These are phyloP conservation scores for Triticum timopheevii DNA, from an alignment of 176 grass and related monocot species.

Conservation along the genomic window DNA sequence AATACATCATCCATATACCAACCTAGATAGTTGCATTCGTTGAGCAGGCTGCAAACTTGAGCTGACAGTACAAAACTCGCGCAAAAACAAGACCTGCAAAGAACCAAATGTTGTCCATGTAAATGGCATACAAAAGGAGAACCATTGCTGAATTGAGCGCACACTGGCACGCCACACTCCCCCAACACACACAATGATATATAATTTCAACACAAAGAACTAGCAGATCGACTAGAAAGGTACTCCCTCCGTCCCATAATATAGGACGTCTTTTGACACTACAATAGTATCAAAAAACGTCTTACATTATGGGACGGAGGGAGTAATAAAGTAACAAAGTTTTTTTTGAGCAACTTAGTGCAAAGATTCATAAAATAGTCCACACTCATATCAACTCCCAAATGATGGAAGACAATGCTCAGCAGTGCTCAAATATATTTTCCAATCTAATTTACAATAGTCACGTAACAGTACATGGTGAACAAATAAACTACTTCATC, in stretches of 20 bases:
- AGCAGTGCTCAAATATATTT: not conserved
- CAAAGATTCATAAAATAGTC: slow-evolving; percentile 19
- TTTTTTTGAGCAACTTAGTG: not conserved
- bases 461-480: not conserved
- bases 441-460: not conserved
- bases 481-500: slow-evolving; percentile 6
- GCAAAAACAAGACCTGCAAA: slow-evolving; percentile 77
- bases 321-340: not conserved
- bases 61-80: slow-evolving; percentile 72
- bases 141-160: slow-evolving; percentile 13
- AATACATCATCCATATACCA: slow-evolving; percentile 31
- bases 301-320: no score
- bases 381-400: slow-evolving; percentile 4
- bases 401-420: slow-evolving; percentile 9
- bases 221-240: not conserved
- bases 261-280: no score
- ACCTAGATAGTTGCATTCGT: slow-evolving; percentile 65
- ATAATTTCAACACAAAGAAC: slow-evolving; percentile 24
- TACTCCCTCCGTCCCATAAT: no score
- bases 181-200: not conserved
- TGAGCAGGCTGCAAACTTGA: slow-evolving; percentile 60
- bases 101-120: slow-evolving; percentile 24
- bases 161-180: not conserved
- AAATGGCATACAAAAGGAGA: slow-evolving; percentile 16
- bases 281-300: no score